Evolutionary conservation across 2,329 filamentous ascomycete species (phyloP).

Genomic region (Paradendryphiella salina): DNA sequence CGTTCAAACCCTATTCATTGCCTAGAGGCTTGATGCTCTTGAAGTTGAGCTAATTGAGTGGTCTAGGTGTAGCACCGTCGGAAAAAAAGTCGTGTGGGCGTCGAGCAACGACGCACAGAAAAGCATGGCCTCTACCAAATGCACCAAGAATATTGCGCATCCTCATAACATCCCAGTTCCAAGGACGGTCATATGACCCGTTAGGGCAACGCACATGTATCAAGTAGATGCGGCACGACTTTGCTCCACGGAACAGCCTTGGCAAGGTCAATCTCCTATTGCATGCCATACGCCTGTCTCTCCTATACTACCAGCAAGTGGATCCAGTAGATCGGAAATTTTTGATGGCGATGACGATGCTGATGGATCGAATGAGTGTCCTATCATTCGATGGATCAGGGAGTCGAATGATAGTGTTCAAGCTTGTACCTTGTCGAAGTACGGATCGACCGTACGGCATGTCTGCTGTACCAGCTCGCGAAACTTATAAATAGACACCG

Average conservation of each 20-base stretch:
- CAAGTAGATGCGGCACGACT: constrained; percentile 5
- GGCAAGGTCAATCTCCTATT: constrained; percentile 18
- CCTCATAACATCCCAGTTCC: neutral
- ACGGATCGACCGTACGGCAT: neutral
- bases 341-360: neutral
- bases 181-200: neutral
- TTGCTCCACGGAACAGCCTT: constrained; percentile 14
- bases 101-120: neutral
- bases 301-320: neutral
- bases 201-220: constrained; percentile 3
- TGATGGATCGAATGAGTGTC: constrained; percentile 6
- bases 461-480: neutral
- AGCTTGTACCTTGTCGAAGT: neutral
- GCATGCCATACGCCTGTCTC: constrained; percentile 4
- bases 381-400: constrained; percentile 3
- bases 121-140: neutral
- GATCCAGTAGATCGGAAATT: neutral
- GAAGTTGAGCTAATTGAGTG: no score
- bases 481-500: constrained; percentile 19
- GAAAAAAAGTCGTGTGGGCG: neutral
- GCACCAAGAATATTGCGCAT: neutral
- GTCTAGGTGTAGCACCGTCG: neutral
- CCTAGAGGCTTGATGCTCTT: neutral
- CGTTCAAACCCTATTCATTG: neutral
- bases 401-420: neutral